Conservation (phyloP, 73 alveolate genomes). For the Paramecium tetraurelia region DNA sequence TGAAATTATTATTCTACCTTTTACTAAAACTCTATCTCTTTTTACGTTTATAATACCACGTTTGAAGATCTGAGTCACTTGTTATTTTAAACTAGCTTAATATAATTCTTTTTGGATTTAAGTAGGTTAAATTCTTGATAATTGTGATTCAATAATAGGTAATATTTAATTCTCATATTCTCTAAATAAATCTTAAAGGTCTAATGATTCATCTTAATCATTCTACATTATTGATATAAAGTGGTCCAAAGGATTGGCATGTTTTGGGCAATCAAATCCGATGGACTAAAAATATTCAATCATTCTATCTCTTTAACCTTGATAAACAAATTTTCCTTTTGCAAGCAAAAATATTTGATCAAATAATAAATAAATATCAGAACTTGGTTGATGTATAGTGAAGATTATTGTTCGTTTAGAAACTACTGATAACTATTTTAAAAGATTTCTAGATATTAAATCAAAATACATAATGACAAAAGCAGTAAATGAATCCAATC, state of each 20-base stretch:
- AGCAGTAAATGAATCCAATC: slow-evolving; percentile 65
- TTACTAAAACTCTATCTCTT: background rate
- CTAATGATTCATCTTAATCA: background rate
- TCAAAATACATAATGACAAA: background rate
- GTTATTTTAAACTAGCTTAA: background rate
- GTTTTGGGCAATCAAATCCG: slow-evolving; percentile 65
- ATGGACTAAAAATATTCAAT: background rate
- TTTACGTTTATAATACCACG: slow-evolving; percentile 4
- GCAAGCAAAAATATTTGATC: slow-evolving; percentile 57
- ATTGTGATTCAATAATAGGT: background rate
- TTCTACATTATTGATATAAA: slow-evolving; percentile 47
- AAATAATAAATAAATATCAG: slow-evolving; percentile 61
- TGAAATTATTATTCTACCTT: background rate
- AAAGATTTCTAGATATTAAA: background rate
- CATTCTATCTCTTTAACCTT: slow-evolving; percentile 60
- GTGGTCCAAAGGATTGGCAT: slow-evolving; percentile 79
- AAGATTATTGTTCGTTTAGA: slow-evolving; percentile 61
- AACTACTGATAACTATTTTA: background rate
- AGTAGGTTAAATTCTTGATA: background rate
- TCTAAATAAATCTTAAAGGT: background rate
- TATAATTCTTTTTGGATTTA: background rate
- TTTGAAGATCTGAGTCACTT: background rate
- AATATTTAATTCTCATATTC: background rate
- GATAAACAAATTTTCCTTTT: slow-evolving; percentile 64
- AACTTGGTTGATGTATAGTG: slow-evolving; percentile 78